Evolutionary conservation across 169 alveolate genomes (phyloP).

Genomic region (Plasmodium billcollinsi): DNA sequence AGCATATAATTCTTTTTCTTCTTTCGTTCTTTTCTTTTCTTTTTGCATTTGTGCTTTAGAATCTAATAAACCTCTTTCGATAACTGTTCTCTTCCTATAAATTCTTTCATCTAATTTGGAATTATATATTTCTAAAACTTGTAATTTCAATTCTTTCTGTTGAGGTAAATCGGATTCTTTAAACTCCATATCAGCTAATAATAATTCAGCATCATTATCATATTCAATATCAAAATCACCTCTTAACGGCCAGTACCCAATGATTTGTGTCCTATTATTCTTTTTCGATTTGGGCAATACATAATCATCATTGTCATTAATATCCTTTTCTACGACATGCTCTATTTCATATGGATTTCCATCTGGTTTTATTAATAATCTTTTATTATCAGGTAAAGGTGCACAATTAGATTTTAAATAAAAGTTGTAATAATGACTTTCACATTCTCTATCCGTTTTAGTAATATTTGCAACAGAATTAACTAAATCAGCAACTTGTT

Average conservation of each 20-base stretch:
- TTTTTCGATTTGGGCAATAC: constrained; percentile 77
- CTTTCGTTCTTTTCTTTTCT: constrained; percentile 92
- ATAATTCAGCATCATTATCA: constrained; percentile 98
- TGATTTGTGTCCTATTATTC: constrained; percentile 87
- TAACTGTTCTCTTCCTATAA: constrained; percentile 89
- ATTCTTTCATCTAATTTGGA: constrained; percentile 93
- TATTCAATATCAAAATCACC: constrained; percentile 99
- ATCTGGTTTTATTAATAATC: constrained; percentile 57
- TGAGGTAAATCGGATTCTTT: constrained; percentile 89
- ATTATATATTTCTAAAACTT: constrained; percentile 91
- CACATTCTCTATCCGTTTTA: constrained; percentile 88
- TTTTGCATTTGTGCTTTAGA: constrained; percentile 90
- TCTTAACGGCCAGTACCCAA: constrained; percentile 97
- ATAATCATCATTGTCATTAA: constrained; percentile 52
- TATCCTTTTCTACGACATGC: constrained; percentile 39
- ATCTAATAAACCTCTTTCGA: constrained; percentile 91
- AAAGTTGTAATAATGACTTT: constrained; percentile 85
- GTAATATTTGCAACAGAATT: constrained; percentile 81
- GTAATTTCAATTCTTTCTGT: constrained; percentile 87
- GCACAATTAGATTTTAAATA: constrained; percentile 87
- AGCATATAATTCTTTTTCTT: constrained; percentile 92
- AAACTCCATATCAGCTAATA: constrained; percentile 98
- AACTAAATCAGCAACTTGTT: constrained; percentile 84
- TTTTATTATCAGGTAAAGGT: constrained; percentile 84
- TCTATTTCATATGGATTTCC: constrained; percentile 72